Base-by-base conservation (phyloP, 305 asterid species). In the Ajuga reptans region DNA sequence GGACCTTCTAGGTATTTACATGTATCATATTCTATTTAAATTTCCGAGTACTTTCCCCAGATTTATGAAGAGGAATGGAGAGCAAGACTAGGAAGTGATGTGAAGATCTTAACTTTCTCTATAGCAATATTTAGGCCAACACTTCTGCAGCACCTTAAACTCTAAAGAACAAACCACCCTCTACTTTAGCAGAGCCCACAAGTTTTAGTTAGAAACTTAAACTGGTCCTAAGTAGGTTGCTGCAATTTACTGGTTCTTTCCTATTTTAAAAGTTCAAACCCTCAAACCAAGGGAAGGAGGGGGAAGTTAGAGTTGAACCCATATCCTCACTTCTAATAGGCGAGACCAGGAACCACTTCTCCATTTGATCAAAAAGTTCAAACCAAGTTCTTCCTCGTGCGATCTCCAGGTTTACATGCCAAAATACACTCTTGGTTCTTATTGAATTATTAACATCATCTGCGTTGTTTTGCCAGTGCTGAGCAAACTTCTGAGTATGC, bases 401-500 rank as follows among this genome's bases (percentile, higher is more conserved):
- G 56, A 55, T 66, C 11, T 59, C 69, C 57, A 8, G 17, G 66
- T 55, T 69, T 62, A 66, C 27, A 37, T 31, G 52, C 29, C 18
- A 39, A 62, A 62, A 27, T 18, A 62, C 45, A 63, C 76, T 47
- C 41, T n/a, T n/a, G 39, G 66, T 64, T 61, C 69, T 53, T 74
- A 52, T 75, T 66, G 73, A n/a, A 49, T 36, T 21, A 9, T 67
- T 64, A 47, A 76, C 66, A 51, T 80, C 2, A 49, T 72, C 12
- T 78, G 16, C 49, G 47, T 81, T 76, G 67, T 71, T 21, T 78
- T 65, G 31, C 16, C 78, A 94, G 99, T 67, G 90, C 87, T 42
- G 99, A 94, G 77, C 99, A 94, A 77, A 94, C 99, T 15, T 83
- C 85, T 27, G 95, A 82, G 45, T 93, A 93, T 83, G 87, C 96